phyloP scores from a whole-genome alignment of 139 green algal species.

The Chlamydomonas sphaeroides region DNA sequence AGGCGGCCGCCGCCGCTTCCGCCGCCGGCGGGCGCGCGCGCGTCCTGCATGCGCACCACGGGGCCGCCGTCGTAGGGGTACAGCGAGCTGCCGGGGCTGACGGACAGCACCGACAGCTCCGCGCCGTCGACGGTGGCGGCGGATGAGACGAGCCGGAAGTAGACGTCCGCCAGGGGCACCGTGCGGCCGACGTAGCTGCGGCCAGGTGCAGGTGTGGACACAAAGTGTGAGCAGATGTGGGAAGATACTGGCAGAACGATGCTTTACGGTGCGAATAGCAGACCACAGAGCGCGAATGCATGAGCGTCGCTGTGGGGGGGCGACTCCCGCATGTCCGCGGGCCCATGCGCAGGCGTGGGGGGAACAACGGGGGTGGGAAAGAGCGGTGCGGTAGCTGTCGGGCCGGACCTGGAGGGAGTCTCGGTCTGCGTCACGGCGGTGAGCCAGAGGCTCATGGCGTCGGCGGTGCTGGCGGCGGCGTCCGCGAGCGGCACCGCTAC shows the following conservation, averaged over 20 bases:
- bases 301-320: too few species aligned
- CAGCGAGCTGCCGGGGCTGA: background rate
- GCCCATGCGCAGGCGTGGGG: too few species aligned
- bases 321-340: too few species aligned
- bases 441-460: constrained; percentile 12
- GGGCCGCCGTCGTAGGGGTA: background rate
- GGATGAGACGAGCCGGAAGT: constrained; percentile 7
- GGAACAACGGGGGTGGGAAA: too few species aligned
- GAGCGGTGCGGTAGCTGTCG: too few species aligned
- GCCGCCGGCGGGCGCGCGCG: background rate
- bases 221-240: too few species aligned
- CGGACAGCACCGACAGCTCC: background rate
- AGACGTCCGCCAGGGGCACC: constrained; percentile 33
- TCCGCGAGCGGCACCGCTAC: background rate
- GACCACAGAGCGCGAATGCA: too few species aligned
- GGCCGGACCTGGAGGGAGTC: too few species aligned
- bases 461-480: background rate
- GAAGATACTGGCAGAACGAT: too few species aligned
- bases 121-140: background rate
- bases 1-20: background rate
- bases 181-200: constrained; percentile 32
- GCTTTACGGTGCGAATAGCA: too few species aligned
- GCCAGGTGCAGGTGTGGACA: too few species aligned
- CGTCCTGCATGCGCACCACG: background rate
- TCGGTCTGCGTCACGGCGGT: background rate